Evolutionary conservation across 352 stramenopile species (phyloP).

Genomic region (Phytopythium kandeliae): DNA sequence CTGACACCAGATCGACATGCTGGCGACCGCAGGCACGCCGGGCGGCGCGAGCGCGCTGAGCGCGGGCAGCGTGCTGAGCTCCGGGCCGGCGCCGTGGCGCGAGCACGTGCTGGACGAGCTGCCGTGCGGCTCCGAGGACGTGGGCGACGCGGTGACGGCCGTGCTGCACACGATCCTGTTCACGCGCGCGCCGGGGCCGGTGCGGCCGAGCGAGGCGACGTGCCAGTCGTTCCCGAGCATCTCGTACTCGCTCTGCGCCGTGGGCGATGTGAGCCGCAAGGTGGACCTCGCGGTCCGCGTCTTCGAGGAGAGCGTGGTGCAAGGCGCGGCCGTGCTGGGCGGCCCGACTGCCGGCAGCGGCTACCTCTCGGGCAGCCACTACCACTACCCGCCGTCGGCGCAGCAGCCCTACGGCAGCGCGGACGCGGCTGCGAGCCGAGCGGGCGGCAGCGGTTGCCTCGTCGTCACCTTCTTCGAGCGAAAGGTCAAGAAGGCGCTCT

Average conservation of each 20-base stretch:
- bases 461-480: conserved; percentile 75
- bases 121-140: conserved; percentile 40
- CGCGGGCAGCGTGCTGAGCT: conserved; percentile 4
- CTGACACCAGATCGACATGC: too few relatives aligned
- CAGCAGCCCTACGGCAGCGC: conserved; percentile 20
- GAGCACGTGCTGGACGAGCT: conserved; percentile 69
- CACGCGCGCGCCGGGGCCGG: conserved; percentile 61
- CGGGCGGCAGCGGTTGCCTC: conserved; percentile 36
- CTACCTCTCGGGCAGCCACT: conserved; percentile 8
- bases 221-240: conserved; percentile 71
- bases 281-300: conserved; percentile 59
- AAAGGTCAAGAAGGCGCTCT: conserved; percentile 80
- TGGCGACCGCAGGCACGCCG: not conserved
- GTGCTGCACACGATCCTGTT: conserved; percentile 82
- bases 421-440: conserved; percentile 14
- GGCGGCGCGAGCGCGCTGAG: conserved; percentile 2
- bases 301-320: conserved; percentile 51
- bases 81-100: conserved; percentile 24
- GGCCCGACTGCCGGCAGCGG: conserved; percentile 5
- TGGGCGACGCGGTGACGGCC: conserved; percentile 59
- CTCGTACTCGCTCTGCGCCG: conserved; percentile 71
- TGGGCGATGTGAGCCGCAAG: conserved; percentile 74
- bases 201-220: conserved; percentile 67
- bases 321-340: conserved; percentile 1
- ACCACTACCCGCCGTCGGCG: conserved; percentile 6